Evolutionary conservation across 176 grass and related monocot genomes (phyloP).

Genomic region (Elaeis guineensis): DNA sequence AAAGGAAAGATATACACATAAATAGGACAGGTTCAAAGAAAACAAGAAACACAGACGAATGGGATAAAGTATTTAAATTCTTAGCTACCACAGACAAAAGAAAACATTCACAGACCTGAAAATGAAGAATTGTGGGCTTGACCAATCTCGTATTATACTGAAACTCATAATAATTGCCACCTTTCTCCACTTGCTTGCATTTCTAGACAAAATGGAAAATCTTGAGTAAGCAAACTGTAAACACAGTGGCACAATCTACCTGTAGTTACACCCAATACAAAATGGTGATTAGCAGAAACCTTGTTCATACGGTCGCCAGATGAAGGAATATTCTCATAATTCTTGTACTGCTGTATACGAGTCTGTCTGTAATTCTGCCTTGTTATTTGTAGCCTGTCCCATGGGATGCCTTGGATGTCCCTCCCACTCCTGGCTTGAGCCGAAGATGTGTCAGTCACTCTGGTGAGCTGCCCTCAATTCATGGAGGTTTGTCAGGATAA

Average conservation of each 20-base stretch:
- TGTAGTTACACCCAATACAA: too few relatives aligned
- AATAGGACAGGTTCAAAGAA: too few relatives aligned
- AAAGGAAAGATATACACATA: too few relatives aligned
- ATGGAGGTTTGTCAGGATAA: too few relatives aligned
- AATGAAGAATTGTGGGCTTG: conserved; percentile 76
- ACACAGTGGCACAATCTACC: too few relatives aligned
- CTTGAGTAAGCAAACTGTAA: too few relatives aligned
- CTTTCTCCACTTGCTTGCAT: conserved; percentile 61
- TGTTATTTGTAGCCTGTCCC: conserved; percentile 53
- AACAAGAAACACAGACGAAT: too few relatives aligned
- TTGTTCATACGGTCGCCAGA: conserved; percentile 66
- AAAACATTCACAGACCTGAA: conserved; percentile 51
- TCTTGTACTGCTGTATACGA: conserved; percentile 81
- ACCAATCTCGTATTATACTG: conserved; percentile 66
- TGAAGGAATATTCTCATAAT: conserved; percentile 79
- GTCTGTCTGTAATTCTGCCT: conserved; percentile 67
- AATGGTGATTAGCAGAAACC: conserved; percentile 19
- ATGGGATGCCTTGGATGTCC: conserved; percentile 95
- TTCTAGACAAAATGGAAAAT: conserved; percentile 27
- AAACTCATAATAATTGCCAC: conserved; percentile 79
- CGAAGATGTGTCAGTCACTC: conserved; percentile 69
- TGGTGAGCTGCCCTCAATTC: conserved; percentile 34
- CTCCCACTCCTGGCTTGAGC: conserved; percentile 77
- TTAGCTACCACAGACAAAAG: background rate
- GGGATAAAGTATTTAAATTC: too few relatives aligned